Base-by-base conservation (phyloP, 257 asterid species). In the Capsicum rhomboideum region DNA sequence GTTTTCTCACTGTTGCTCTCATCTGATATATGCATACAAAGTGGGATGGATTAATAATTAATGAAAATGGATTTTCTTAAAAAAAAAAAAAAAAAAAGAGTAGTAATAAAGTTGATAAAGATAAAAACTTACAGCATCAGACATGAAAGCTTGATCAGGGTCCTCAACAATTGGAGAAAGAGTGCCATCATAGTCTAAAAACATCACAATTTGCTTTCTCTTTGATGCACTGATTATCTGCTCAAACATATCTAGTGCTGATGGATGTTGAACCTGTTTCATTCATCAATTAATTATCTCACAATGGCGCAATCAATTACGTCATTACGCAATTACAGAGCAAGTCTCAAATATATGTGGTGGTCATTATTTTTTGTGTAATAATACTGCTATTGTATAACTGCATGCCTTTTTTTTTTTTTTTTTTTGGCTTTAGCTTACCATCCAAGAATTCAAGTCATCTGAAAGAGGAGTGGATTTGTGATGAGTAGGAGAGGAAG, bases 81-180 rank as follows among this genome's bases (percentile, higher is more conserved):
- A 59, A 34, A 64, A 6, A 20, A 8, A 6, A 23, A 12, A 23
- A 74, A 26, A 52, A 26, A 21, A 2, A 14, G 10, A 3, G 37
- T 8, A 28, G 28, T 10, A 23, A 11, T 29, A 31, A 21, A 20
- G 50, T 3, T 44, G 26, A 40, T 17, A 9, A 37, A 53, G 42
- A 10, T 46, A 21, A 75, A 11, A 13, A 14, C 94, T 80, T 20
- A 95, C 99, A 86, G 94, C 86, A 2, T 90, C 89, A 16, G 98
- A 92, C 98, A 96, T 96, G 92, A 91, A 94, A 88, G 99, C 99
- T 14, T 89, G 91, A 86, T 96, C 99, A 20, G 99, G 99, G 83
- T 96, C 97, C 64, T 92, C 98, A 1, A 96, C 99, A 13, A 96
- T 96, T 74, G 99, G 99, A 0, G 99, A 96, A 53, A 94, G 97